Percentiles rank a stretch among this genome's conserved stretches.
These are phyloP conservation scores for Aegilops longissima DNA, from an alignment of 176 grass and related monocot species.

Conservation along the genomic window DNA sequence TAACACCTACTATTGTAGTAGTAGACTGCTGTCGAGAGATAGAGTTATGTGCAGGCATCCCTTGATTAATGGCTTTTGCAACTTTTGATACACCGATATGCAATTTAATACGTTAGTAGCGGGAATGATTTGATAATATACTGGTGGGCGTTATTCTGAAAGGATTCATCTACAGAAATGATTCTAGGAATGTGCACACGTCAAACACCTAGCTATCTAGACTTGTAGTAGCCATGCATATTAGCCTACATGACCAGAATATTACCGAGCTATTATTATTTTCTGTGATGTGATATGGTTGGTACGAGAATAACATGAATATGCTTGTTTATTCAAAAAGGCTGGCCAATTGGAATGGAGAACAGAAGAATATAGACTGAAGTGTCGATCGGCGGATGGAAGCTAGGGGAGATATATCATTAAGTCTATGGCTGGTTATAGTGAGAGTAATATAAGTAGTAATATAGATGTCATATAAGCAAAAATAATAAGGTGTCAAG, in stretches of 20 bases:
- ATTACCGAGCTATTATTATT: background rate
- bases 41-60: slow-evolving; percentile 17
- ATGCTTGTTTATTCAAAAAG: background rate
- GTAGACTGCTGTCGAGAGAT: too few species aligned
- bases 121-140: slow-evolving; percentile 45
- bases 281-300: background rate
- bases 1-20: too few species aligned
- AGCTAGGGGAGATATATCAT: background rate
- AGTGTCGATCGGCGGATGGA: background rate
- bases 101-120: slow-evolving; percentile 28
- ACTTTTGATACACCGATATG: slow-evolving; percentile 32
- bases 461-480: too few species aligned
- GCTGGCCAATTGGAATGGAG: background rate
- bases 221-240: slow-evolving; percentile 44
- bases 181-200: slow-evolving; percentile 12
- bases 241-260: slow-evolving; percentile 26
- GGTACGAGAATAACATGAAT: background rate
- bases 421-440: too few species aligned
- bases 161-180: background rate
- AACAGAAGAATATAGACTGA: background rate
- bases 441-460: too few species aligned
- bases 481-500: too few species aligned
- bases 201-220: slow-evolving; percentile 30
- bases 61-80: slow-evolving; percentile 50
- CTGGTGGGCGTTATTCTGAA: slow-evolving; percentile 32